A percentile compares a stretch with the other conserved stretches of the same genome.
Conservation (phyloP, 345 rosid species). For the Theobroma cacao region DNA sequence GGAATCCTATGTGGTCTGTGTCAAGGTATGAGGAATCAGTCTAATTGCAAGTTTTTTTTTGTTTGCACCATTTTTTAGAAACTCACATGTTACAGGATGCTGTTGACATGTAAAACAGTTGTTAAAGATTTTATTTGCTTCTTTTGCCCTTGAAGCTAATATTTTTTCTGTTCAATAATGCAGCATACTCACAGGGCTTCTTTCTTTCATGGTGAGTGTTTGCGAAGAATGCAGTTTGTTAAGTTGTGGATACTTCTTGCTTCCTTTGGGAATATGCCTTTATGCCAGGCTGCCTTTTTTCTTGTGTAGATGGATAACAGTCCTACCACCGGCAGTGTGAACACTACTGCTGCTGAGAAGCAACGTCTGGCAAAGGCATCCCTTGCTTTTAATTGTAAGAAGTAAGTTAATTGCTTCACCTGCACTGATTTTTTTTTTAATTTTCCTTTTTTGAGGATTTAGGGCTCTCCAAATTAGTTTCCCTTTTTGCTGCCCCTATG, state of each 20-base stretch:
- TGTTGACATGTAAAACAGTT: not conserved
- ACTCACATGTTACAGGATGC: not conserved
- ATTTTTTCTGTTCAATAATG: conserved; percentile 27
- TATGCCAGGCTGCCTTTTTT: conserved; percentile 10
- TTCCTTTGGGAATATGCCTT: conserved; percentile 8
- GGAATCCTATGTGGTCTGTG: conserved; percentile 99
- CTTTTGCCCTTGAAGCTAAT: conserved; percentile 10
- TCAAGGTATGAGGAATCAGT: conserved; percentile 58
- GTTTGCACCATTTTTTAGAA: not conserved
- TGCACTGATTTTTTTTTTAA: not conserved
- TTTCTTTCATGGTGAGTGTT: conserved; percentile 91
- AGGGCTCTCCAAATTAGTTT: not conserved
- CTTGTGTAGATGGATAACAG: conserved; percentile 81
- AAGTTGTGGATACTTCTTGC: conserved; percentile 1
- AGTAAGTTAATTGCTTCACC: conserved; percentile 49
- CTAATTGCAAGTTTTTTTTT: not conserved
- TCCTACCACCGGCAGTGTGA: conserved; percentile 97
- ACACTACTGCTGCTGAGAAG: conserved; percentile 74
- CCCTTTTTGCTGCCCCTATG: not conserved
- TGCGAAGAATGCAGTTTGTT: not conserved
- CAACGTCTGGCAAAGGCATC: conserved; percentile 85
- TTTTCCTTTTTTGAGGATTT: not conserved
- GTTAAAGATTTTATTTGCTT: not conserved
- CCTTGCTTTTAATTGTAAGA: conserved; percentile 91
- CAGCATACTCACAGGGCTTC: conserved; percentile 99